Percentiles rank a stretch among this genome's conserved stretches.
Evolutionary conservation across 352 stramenopile species (phyloP).

Genomic region (Poterioochromonas sp.): DNA sequence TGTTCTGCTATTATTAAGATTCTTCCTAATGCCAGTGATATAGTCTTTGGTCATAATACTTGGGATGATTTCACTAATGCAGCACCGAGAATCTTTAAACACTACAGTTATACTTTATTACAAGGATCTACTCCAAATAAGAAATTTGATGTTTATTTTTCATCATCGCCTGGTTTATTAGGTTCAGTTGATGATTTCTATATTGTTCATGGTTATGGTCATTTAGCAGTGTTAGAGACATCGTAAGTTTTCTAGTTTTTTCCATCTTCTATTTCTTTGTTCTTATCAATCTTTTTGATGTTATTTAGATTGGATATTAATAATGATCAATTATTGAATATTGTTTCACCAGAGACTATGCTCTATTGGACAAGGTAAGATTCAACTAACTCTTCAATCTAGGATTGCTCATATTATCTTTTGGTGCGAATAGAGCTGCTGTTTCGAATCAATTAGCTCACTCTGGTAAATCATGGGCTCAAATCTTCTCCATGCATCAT

Average conservation of each 20-base stretch:
- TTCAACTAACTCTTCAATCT: too few species aligned
- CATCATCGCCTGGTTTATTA: slow-evolving; percentile 19
- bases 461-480: neutral
- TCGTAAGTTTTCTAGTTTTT: neutral
- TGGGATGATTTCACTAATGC: slow-evolving; percentile 25
- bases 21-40: neutral
- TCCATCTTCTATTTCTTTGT: neutral
- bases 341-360: neutral
- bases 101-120: neutral
- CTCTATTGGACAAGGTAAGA: slow-evolving; percentile 2
- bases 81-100: slow-evolving; percentile 4
- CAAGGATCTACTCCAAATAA: neutral
- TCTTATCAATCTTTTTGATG: neutral
- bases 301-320: slow-evolving; percentile 5
- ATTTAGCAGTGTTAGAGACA: slow-evolving; percentile 14
- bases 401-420: too few species aligned
- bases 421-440: neutral
- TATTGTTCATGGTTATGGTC: slow-evolving; percentile 1
- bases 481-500: neutral
- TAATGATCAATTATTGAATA: neutral
- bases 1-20: slow-evolving; percentile 25
- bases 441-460: slow-evolving; percentile 8
- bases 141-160: slow-evolving; percentile 19
- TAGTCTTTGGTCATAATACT: slow-evolving; percentile 27
- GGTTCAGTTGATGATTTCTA: slow-evolving; percentile 18